Base-by-base conservation (phyloP, 2,329 filamentous ascomycete genomes). In the Cladosporium sp. region DNA sequence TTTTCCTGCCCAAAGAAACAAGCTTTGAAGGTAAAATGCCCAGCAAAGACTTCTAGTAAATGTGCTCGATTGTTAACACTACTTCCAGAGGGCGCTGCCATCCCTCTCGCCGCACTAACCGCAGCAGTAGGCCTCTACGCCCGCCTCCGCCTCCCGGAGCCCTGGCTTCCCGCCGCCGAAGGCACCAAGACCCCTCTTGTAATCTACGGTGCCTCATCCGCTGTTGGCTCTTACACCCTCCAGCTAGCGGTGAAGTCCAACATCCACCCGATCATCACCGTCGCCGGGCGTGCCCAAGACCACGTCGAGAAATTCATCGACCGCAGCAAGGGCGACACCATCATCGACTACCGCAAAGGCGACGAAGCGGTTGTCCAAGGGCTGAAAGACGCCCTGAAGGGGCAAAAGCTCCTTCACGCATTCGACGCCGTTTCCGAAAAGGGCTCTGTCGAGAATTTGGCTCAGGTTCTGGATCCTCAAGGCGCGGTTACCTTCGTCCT, bases 401-500 rank as follows among this genome's bases (percentile, higher is more conserved):
- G 70, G 2, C 57, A 67, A 11, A 71, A 72, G 53, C 56, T 80
- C 13, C 56, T 70, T 5, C 69, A 82, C 53, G 80, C 78, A 0
- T 77, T 77, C 51, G 83, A 86, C 56, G 77, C 80, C 0, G 74
- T 82, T 0, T 72, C 72, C 1, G 78, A 83, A 56, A 69, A 80
- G 11, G 71, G 72, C 66, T 70, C 41, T 33, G 58, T 53, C 42
- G 45, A 62, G 38, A 77, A 76, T 40, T 60, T 82, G 7, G 61
- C 62, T 19, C 64, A 71, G 38, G 72, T 75, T 2, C 60, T 82
- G 8, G 66, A 66, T 1, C 53, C 64, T 1, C 64, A 68, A 7
- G 67, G 64, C 0, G 67, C 62, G 46, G 60, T 70, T 7, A 69
- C 67, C 4, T 57, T 64, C 13, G 63, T 65, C 5, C 50, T 67